These are phyloP conservation scores for Dalbergia cultrata DNA, from an alignment of 306 rosid genomes.

Conservation along the genomic window DNA sequence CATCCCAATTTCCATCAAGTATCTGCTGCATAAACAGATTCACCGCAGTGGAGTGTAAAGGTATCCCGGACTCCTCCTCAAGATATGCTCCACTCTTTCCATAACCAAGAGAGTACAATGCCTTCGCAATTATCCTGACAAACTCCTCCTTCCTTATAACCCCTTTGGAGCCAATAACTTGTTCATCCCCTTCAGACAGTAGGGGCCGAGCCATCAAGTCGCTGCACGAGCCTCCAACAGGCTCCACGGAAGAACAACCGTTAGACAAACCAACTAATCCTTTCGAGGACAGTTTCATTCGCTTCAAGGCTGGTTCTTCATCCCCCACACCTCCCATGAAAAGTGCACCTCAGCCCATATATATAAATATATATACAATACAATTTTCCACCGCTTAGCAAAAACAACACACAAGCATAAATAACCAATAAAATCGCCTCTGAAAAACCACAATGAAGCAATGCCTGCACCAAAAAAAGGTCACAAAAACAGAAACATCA, in stretches of 20 bases:
- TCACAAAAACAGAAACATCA: conserved; percentile 23
- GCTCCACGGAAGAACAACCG: conserved; percentile 79
- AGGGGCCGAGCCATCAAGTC: conserved; percentile 98
- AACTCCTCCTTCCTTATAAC: conserved; percentile 86
- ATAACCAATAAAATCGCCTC: conserved; percentile 42
- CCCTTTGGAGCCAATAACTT: conserved; percentile 92
- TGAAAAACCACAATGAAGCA: conserved; percentile 46
- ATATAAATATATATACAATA: conserved; percentile 37
- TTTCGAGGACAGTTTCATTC: conserved; percentile 77
- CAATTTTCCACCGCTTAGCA: conserved; percentile 37
- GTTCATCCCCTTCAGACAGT: conserved; percentile 77
- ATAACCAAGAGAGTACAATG: conserved; percentile 92
- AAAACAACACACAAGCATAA: conserved; percentile 47
- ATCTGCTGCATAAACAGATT: conserved; percentile 83
- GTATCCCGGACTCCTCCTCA: conserved; percentile 97
- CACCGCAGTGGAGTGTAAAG: conserved; percentile 73
- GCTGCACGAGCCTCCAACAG: conserved; percentile 71
- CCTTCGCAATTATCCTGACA: conserved; percentile 94
- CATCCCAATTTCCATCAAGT: conserved; percentile 88
- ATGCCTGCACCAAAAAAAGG: conserved; percentile 52
- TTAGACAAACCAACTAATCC: conserved; percentile 77
- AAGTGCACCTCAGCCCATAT: conserved; percentile 98
- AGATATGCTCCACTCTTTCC: conserved; percentile 79
- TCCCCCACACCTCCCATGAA: conserved; percentile 99
- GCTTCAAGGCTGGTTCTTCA: conserved; percentile 98